Evolutionary conservation across 2,329 filamentous ascomycete species (phyloP).

Genomic region (Alternaria angustiovoidea): DNA sequence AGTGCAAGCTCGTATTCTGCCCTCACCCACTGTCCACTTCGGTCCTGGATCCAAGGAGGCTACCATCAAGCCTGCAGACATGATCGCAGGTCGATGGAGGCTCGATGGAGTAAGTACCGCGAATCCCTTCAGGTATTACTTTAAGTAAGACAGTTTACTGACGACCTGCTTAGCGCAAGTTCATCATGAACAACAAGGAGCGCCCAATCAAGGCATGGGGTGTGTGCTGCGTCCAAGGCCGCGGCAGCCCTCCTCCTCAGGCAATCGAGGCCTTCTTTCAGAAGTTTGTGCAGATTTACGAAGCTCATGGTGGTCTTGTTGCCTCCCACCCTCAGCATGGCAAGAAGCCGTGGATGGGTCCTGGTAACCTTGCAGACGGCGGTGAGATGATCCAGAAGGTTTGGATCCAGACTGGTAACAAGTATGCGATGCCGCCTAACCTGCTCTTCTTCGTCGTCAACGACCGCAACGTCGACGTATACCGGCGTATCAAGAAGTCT

Average conservation of each 20-base stretch:
- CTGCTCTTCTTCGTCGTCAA: constrained; percentile 81
- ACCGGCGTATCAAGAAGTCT: constrained; percentile 88
- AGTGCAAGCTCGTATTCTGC: constrained; percentile 73
- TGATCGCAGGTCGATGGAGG: constrained; percentile 82
- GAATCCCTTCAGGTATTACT: background rate
- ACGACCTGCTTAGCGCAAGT: constrained; percentile 67
- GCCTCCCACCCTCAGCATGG: constrained; percentile 35
- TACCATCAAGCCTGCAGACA: constrained; percentile 43
- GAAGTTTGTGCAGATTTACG: constrained; percentile 69
- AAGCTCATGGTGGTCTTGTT: constrained; percentile 67
- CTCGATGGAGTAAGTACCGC: constrained; percentile 59
- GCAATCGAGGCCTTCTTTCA: constrained; percentile 63
- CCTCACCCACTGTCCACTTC: constrained; percentile 76
- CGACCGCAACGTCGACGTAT: constrained; percentile 74
- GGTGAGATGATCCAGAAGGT: constrained; percentile 63
- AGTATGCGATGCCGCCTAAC: constrained; percentile 68
- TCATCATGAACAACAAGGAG: constrained; percentile 69
- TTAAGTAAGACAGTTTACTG: background rate
- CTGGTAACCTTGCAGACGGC: constrained; percentile 43
- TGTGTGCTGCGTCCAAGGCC: constrained; percentile 70
- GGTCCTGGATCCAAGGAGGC: constrained; percentile 42
- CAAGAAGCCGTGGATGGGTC: constrained; percentile 44
- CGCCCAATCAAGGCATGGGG: constrained; percentile 75
- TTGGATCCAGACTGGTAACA: constrained; percentile 64
- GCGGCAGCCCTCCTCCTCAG: constrained; percentile 53